A percentile compares a stretch with the other conserved stretches of the same genome.
Evolutionary conservation across 129 eudicot species (phyloP).

Genomic region (Flaveria brownii): DNA sequence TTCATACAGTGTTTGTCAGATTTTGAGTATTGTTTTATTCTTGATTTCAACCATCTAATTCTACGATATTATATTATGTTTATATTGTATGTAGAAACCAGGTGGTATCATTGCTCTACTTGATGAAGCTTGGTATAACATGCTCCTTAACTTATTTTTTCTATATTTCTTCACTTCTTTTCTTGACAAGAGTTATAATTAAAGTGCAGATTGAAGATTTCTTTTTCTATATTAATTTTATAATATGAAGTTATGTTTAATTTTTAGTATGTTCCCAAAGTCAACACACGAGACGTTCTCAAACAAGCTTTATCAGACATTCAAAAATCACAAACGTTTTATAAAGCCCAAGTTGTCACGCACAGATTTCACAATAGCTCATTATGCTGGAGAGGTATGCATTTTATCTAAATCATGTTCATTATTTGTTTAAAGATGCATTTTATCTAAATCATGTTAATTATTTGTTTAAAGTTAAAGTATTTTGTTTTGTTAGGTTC

Average conservation of each 20-base stretch:
- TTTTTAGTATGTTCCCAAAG: conserved; percentile 93
- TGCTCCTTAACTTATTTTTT: conserved; percentile 9
- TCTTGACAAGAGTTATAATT: neutral
- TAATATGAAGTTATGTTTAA: neutral
- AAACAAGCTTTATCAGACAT: conserved; percentile 88
- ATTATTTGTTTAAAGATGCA: too few relatives aligned
- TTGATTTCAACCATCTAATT: neutral
- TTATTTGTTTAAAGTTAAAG: neutral
- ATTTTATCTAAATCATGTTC: conserved; percentile 5
- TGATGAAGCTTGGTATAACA: conserved; percentile 94
- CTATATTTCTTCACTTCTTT: conserved; percentile 6
- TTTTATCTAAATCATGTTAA: conserved; percentile 5
- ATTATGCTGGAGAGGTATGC: conserved; percentile 97
- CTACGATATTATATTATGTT: conserved; percentile 16
- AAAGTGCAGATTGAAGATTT: conserved; percentile 13
- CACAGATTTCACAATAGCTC: conserved; percentile 81
- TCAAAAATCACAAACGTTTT: conserved; percentile 81
- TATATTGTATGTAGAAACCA: conserved; percentile 84
- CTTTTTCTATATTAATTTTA: neutral
- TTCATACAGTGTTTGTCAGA: conserved; percentile 6
- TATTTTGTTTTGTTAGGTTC: conserved; percentile 51
- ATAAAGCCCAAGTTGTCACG: conserved; percentile 94
- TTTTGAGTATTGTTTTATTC: neutral
- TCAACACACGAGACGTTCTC: conserved; percentile 93
- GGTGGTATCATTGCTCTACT: conserved; percentile 95